These are phyloP conservation scores for Globisporangium viniferum DNA, from an alignment of 352 stramenopile genomes.

Conservation along the genomic window DNA sequence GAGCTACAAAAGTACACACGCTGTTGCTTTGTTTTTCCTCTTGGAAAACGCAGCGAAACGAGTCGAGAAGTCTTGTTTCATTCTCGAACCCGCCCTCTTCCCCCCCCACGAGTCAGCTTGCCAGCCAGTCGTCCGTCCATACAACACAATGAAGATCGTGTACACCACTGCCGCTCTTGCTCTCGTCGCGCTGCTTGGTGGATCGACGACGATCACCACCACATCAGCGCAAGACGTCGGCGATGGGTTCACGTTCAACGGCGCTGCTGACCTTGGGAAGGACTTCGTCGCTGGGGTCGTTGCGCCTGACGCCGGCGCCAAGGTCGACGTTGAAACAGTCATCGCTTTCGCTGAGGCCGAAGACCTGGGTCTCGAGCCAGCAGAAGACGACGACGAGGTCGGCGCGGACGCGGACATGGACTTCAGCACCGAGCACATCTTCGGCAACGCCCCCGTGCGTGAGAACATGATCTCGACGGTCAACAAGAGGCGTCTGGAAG, in stretches of 20 bases:
- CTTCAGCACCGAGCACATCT: background rate
- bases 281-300: background rate
- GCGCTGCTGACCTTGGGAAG: background rate
- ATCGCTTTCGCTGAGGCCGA: background rate
- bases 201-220: background rate
- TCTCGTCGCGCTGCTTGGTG: conserved; percentile 1
- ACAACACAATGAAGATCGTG: conserved; percentile 9
- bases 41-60: background rate
- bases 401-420: conserved; percentile 6
- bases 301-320: background rate
- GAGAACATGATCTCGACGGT: conserved; percentile 5
- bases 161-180: conserved; percentile 8
- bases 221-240: background rate
- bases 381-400: background rate
- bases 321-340: background rate
- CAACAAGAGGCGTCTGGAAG: background rate
- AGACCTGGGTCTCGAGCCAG: background rate
- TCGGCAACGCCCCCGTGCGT: background rate
- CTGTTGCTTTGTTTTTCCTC: background rate
- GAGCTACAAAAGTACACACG: background rate
- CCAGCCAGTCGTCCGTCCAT: background rate
- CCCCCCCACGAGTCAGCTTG: background rate
- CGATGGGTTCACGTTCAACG: background rate
- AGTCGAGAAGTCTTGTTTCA: background rate
- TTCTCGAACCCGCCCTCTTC: background rate